Conservation (phyloP, 192 early-diverging fungal species). For the Polychytrium aggregatum region DNA sequence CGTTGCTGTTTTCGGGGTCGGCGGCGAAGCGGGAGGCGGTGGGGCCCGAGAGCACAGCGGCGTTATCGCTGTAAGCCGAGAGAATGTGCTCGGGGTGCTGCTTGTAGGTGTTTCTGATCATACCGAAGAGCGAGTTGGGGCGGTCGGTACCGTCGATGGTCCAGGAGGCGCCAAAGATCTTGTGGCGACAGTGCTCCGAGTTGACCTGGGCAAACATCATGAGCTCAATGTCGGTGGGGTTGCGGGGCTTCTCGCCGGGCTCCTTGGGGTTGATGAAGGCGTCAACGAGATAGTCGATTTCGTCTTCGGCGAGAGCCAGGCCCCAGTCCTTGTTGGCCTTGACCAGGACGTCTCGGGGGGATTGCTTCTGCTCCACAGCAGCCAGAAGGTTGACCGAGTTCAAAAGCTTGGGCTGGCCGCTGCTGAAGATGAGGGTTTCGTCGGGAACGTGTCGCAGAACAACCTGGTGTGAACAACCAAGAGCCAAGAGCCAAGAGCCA, state of each 20-base stretch:
- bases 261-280: slow-evolving; percentile 52
- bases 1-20: slow-evolving; percentile 18
- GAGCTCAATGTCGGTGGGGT: slow-evolving; percentile 97
- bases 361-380: slow-evolving; percentile 14
- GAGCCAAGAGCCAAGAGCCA: no score
- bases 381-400: slow-evolving; percentile 47
- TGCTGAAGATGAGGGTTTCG: slow-evolving; percentile 52
- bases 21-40: slow-evolving; percentile 41
- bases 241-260: slow-evolving; percentile 43
- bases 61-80: slow-evolving; percentile 97
- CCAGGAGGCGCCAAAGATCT: slow-evolving; percentile 99
- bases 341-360: slow-evolving; percentile 51
- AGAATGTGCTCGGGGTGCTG: slow-evolving; percentile 69
- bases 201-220: slow-evolving; percentile 99
- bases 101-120: slow-evolving; percentile 93
- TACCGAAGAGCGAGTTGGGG: slow-evolving; percentile 80
- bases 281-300: slow-evolving; percentile 88
- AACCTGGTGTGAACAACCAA: neutral
- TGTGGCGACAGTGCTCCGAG: slow-evolving; percentile 99
- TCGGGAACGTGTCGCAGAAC: slow-evolving; percentile 49
- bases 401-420: slow-evolving; percentile 41
- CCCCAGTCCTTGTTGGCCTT: slow-evolving; percentile 83
- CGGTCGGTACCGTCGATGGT: slow-evolving; percentile 79
- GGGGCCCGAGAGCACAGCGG: slow-evolving; percentile 83
- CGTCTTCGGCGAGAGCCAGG: slow-evolving; percentile 89